phyloP scores from a whole-genome alignment of 495 filamentous ascomycete genomes.

The Neurospora discreta region DNA sequence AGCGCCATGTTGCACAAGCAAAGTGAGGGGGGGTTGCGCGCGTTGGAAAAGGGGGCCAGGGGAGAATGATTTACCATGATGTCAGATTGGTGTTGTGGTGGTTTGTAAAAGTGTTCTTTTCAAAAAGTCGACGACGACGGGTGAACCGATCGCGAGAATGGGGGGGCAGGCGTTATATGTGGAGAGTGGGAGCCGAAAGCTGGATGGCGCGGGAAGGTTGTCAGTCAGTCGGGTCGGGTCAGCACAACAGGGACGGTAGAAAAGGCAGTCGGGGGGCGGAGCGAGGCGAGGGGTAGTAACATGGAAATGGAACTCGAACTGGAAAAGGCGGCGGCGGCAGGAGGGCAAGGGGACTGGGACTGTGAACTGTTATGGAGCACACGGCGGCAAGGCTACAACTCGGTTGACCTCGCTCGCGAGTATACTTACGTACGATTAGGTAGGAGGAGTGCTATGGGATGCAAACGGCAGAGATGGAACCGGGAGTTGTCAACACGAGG shows the following conservation, averaged over 20 bases:
- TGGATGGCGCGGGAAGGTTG: neutral
- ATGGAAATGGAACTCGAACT: neutral
- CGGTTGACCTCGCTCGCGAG: neutral
- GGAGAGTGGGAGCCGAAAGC: neutral
- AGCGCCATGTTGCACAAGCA: neutral
- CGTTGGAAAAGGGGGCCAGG: neutral
- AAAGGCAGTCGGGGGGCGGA: neutral
- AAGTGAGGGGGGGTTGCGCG: neutral
- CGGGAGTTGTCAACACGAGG: neutral
- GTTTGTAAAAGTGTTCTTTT: neutral
- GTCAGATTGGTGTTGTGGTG: neutral
- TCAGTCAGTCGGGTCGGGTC: neutral
- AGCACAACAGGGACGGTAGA: neutral
- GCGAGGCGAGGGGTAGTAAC: slow-evolving; percentile 1
- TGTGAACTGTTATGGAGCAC: neutral
- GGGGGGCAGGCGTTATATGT: neutral
- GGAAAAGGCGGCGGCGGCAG: neutral
- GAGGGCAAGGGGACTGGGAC: neutral
- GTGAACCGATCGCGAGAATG: neutral
- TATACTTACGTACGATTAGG: neutral
- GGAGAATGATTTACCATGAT: slow-evolving; percentile 9
- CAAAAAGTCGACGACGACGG: neutral
- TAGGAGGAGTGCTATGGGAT: neutral
- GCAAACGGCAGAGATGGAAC: neutral
- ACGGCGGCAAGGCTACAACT: neutral